These are phyloP conservation scores for Schizophyllum amplum DNA, from an alignment of 1,284 basidiomycete species.

Conservation along the genomic window DNA sequence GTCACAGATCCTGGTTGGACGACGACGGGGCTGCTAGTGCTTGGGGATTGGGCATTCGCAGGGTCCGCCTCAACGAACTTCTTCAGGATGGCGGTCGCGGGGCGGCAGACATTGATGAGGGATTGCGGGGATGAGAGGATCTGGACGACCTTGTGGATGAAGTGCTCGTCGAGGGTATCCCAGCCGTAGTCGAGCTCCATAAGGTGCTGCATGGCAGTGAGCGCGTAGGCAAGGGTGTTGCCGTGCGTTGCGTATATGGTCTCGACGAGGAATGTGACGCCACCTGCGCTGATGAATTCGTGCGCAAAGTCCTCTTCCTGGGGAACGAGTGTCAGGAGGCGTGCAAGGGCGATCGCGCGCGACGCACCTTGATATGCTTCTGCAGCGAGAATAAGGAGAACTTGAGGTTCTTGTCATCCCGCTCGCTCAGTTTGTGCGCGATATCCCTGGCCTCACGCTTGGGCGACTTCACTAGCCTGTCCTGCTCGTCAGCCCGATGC, in stretches of 20 bases:
- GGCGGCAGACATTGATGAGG: conserved; percentile 92
- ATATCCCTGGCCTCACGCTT: conserved; percentile 77
- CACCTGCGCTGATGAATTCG: conserved; percentile 78
- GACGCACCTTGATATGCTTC: conserved; percentile 67
- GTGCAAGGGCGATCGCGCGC: no score
- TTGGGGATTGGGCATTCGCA: conserved; percentile 42
- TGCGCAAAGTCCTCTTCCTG: conserved; percentile 85
- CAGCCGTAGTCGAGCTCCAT: conserved; percentile 82
- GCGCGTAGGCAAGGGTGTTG: conserved; percentile 85
- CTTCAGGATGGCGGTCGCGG: conserved; percentile 90
- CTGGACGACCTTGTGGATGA: conserved; percentile 75
- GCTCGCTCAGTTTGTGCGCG: conserved; percentile 58
- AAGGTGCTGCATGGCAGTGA: conserved; percentile 79
- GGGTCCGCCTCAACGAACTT: conserved; percentile 81
- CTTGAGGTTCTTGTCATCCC: conserved; percentile 57
- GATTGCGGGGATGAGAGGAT: conserved; percentile 72
- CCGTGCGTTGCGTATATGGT: conserved; percentile 66
- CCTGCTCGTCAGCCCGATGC: conserved; percentile 4
- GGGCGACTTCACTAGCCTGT: conserved; percentile 74
- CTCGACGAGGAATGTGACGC: conserved; percentile 67
- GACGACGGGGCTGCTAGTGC: conserved; percentile 44
- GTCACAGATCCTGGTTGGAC: conserved; percentile 60
- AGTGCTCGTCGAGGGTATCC: conserved; percentile 60
- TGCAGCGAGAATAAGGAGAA: conserved; percentile 76
- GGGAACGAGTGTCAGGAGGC: no score